phyloP scores from a whole-genome alignment of 2,329 filamentous ascomycete species.

The Xylariaceae sp. region DNA sequence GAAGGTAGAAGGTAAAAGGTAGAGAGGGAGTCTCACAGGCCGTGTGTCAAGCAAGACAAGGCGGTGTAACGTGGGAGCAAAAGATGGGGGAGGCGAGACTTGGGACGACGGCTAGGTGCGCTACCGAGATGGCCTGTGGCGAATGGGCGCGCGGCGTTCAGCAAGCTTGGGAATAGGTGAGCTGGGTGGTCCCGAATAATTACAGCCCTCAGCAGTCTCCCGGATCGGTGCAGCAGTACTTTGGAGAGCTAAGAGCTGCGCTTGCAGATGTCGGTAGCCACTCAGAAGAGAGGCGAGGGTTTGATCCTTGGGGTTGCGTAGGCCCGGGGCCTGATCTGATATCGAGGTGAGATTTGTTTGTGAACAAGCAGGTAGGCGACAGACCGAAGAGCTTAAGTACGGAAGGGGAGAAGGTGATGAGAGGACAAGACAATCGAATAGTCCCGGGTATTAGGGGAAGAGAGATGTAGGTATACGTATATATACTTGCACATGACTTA shows the following conservation, averaged over 20 bases:
- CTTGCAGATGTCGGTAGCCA: constrained; percentile 17
- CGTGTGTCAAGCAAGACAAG: constrained; percentile 28
- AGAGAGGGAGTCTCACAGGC: constrained; percentile 30
- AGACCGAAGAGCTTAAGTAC: not conserved
- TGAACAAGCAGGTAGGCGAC: constrained; percentile 11
- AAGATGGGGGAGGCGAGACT: constrained; percentile 2
- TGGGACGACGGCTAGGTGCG: constrained; percentile 11
- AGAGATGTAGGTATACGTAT: not conserved
- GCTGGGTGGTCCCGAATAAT: not conserved
- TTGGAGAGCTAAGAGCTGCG: constrained; percentile 5
- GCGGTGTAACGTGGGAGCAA: constrained; percentile 26
- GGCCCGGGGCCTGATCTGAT: constrained; percentile 12
- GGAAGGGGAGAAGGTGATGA: not conserved
- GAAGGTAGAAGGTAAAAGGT: constrained; percentile 25
- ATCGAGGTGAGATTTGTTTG: constrained; percentile 5
- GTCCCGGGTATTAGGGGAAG: not conserved
- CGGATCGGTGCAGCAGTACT: constrained; percentile 17
- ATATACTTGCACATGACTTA: not conserved
- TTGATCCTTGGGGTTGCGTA: not conserved
- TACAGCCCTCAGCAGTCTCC: not conserved
- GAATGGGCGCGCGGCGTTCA: not conserved
- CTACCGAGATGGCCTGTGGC: not conserved
- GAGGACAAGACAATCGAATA: not conserved
- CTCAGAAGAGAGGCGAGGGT: constrained; percentile 6
- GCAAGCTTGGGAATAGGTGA: not conserved